phyloP scores from a whole-genome alignment of 2,329 filamentous ascomycete genomes.

The Xylaria polymorpha region DNA sequence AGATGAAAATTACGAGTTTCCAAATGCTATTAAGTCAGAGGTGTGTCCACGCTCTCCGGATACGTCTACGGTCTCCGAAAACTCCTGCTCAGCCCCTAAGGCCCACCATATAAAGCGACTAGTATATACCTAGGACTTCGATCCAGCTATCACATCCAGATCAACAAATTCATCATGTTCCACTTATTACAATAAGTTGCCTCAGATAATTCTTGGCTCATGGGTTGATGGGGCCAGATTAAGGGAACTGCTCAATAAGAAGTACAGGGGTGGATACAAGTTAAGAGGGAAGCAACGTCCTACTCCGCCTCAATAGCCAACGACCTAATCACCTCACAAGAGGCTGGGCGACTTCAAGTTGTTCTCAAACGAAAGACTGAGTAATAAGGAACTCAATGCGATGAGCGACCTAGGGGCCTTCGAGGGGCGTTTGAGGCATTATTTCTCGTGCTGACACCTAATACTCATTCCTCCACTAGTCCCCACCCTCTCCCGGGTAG shows the following conservation, averaged over 20 bases:
- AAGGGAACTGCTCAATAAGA: neutral
- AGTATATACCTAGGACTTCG: neutral
- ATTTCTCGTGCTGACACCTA: neutral
- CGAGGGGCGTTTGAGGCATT: neutral
- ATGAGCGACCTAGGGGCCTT: neutral
- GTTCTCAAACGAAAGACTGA: neutral
- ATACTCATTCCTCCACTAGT: neutral
- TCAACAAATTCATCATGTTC: neutral
- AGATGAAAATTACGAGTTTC: no score
- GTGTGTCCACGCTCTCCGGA: no score
- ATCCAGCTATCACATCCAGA: neutral
- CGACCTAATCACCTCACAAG: neutral
- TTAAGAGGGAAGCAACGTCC: neutral
- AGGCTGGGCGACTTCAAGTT: neutral
- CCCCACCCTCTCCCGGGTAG: slow-evolving; percentile 1
- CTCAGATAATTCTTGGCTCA: neutral
- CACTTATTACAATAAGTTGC: neutral
- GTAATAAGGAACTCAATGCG: neutral
- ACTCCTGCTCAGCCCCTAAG: no score
- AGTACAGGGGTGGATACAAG: neutral
- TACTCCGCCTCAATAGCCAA: neutral
- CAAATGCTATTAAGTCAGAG: no score
- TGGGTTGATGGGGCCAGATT: neutral
- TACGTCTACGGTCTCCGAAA: no score
- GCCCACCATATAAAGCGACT: no score